These are phyloP conservation scores for Scorias spongiosa DNA, from an alignment of 2,329 filamentous ascomycete genomes.

Conservation along the genomic window DNA sequence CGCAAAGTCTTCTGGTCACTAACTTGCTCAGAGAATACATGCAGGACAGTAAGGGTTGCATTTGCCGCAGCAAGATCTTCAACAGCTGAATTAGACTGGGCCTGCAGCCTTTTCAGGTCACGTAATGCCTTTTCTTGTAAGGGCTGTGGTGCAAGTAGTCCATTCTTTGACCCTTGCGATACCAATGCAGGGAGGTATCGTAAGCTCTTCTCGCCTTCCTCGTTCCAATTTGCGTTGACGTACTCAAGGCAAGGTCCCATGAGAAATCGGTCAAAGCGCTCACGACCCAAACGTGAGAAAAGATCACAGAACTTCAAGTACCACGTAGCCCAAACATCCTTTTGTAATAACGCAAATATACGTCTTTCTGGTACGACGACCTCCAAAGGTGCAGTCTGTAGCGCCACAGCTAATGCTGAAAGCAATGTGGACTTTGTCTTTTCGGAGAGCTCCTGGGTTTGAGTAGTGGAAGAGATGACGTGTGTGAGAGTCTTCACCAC, in stretches of 20 bases:
- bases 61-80: no score
- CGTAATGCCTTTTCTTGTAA: background rate
- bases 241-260: constrained; percentile 61
- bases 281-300: constrained; percentile 56
- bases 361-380: constrained; percentile 56
- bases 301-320: constrained; percentile 80
- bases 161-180: background rate
- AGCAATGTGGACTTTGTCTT: constrained; percentile 23
- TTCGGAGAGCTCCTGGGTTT: background rate
- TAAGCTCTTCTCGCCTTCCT: constrained; percentile 45
- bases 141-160: background rate
- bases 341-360: constrained; percentile 48
- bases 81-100: no score
- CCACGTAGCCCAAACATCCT: constrained; percentile 49
- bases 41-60: no score
- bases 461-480: constrained; percentile 13
- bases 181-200: background rate
- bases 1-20: no score
- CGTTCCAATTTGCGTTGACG: constrained; percentile 52
- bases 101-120: background rate
- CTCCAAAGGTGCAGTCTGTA: constrained; percentile 67
- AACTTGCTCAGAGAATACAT: no score
- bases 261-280: constrained; percentile 65
- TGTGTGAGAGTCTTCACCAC: constrained; percentile 35
- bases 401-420: constrained; percentile 43